phyloP scores from a whole-genome alignment of 352 stramenopile genomes.

The Halophytophthora batemanensis region DNA sequence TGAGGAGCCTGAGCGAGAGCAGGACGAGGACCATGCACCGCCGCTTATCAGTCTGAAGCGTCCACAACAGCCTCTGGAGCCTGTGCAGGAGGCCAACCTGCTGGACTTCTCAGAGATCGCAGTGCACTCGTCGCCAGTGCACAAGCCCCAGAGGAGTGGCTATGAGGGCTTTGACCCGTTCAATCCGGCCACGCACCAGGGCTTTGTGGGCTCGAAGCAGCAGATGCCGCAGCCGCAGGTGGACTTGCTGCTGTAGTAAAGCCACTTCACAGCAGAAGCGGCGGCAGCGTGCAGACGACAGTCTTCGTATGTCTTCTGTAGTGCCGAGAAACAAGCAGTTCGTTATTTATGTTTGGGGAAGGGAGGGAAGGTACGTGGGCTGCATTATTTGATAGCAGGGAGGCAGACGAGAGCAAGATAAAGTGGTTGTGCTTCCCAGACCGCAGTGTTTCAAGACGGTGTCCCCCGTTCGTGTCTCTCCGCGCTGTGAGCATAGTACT shows the following conservation, averaged over 20 bases:
- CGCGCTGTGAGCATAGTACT: too few species aligned
- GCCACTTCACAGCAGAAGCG: not conserved
- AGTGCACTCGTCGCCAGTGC: conserved; percentile 41
- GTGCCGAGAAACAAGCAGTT: conserved; percentile 15
- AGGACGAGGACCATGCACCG: conserved; percentile 16
- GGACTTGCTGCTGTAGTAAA: conserved; percentile 45
- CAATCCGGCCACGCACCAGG: conserved; percentile 19
- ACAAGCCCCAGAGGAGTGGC: conserved; percentile 10
- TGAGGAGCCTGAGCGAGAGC: conserved; percentile 27
- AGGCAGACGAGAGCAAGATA: not conserved
- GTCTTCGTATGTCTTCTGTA: too few species aligned
- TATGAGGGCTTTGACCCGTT: conserved; percentile 47
- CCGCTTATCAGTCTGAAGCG: conserved; percentile 22
- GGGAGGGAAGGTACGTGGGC: conserved; percentile 8
- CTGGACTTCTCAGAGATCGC: conserved; percentile 68
- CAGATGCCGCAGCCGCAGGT: conserved; percentile 24
- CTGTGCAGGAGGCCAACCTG: conserved; percentile 44
- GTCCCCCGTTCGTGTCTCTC: too few species aligned
- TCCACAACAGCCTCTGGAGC: conserved; percentile 19
- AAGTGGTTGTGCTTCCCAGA: too few species aligned
- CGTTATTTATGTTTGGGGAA: conserved; percentile 33
- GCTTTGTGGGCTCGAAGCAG: conserved; percentile 17
- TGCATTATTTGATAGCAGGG: conserved; percentile 12
- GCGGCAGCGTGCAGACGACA: too few species aligned
- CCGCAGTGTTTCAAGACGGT: too few species aligned